A percentile compares a stretch with the other conserved stretches of the same genome.
These are phyloP conservation scores for Ilyonectria sp. DNA, from an alignment of 2,329 filamentous ascomycete genomes.

Conservation along the genomic window DNA sequence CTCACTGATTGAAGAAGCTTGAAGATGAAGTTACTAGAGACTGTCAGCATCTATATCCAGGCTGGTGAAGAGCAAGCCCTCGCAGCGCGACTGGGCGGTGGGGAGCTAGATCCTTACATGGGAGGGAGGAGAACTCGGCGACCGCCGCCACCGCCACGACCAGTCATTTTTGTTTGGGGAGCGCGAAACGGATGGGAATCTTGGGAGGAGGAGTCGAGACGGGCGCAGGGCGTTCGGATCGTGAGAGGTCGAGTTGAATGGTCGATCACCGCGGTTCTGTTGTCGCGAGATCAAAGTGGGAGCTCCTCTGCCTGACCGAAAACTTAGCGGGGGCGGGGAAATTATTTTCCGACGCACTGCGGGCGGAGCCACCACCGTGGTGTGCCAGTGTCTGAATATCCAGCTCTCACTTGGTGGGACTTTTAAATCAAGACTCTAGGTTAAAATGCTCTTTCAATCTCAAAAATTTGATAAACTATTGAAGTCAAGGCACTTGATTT, in stretches of 20 bases:
- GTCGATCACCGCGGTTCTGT: conserved; percentile 42
- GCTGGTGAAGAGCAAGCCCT: conserved; percentile 21
- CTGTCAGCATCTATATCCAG: conserved; percentile 41
- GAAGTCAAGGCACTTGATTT: too few species aligned
- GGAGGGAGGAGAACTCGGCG: conserved; percentile 73
- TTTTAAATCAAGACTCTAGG: too few species aligned
- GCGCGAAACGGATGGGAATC: conserved; percentile 24
- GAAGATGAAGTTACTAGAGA: conserved; percentile 65
- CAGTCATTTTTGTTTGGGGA: conserved; percentile 62
- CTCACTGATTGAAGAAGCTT: conserved; percentile 82
- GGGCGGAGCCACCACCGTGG: not conserved
- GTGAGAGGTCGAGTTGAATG: conserved; percentile 25
- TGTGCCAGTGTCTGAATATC: not conserved
- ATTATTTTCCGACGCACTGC: conserved; percentile 32
- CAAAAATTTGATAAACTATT: too few species aligned
- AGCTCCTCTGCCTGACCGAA: conserved; percentile 44
- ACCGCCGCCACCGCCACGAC: conserved; percentile 72
- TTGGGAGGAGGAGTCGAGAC: conserved; percentile 4
- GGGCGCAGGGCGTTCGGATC: conserved; percentile 7
- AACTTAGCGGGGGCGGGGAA: conserved; percentile 40
- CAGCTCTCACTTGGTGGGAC: too few species aligned
- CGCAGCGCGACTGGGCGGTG: conserved; percentile 32
- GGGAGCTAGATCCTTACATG: conserved; percentile 57
- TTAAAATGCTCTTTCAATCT: too few species aligned
- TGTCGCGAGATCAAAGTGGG: conserved; percentile 46